Evolutionary conservation across 2,329 filamentous ascomycete genomes (phyloP), one percentile per base, ranked within the genome.

Genomic region (Cadophora sp.): DNA sequence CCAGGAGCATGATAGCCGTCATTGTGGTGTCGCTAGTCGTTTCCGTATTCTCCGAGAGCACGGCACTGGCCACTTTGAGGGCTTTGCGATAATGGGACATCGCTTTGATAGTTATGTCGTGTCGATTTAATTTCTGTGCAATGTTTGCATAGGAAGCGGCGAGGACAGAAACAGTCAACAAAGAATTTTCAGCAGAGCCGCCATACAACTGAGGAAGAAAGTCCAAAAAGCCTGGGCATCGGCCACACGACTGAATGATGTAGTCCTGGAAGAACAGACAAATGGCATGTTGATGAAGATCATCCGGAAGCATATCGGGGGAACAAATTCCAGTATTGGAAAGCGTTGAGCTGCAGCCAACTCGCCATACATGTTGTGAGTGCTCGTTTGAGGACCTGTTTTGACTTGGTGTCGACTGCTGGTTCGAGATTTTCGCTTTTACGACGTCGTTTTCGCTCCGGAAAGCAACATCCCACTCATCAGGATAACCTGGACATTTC

Each of bases 261-360:
- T 64, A 70, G 29, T 70, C 65, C 27, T 50, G 59, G 46, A 68
- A 70, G 55, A 68, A 68, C 9, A 70, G 53, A 43, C 53, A 53
- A 14, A 68, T 66, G 26, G 56, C 53, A 26, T 67, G 63, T 9
- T 61, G 34, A 11, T 62, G 19, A 53, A 68, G 51, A 65, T 67
- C 50, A 16, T 66, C 64, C n/a, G 40, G 40, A 19, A 43, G 40
- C 40, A 43, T 43, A 16, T 19, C 16, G 14, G 40, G 19, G 14
- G 40, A 43, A 2, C 19, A 4, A 16, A 43, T 14, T 43, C 6
- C 40, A 19, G 16, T 14, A 2, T 19, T 43, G 40, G 40, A 43
- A 19, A 43, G 40, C 12, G 14, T 2, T 16, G 40, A 43, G 16
- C 40, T 12, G 2, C 12, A 4, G 1, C 14, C 40, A 16, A 5